A percentile compares a stretch with the other conserved stretches of the same genome.
phyloP scores from a whole-genome alignment of 1,284 basidiomycete species.

The Marasmius sp. region DNA sequence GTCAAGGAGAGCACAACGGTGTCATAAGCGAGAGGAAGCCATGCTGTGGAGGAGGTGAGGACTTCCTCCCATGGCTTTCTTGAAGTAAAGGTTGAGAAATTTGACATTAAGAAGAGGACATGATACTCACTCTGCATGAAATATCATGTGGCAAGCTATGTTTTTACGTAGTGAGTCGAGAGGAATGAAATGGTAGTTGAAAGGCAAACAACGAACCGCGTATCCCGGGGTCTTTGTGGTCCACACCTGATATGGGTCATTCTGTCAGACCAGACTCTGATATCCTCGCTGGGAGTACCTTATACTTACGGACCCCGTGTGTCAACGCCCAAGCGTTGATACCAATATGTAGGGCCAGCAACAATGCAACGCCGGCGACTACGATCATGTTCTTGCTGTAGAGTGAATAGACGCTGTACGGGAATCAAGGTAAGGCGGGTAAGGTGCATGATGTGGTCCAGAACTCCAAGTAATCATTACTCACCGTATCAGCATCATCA shows the following conservation, averaged over 20 bases:
- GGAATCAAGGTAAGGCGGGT: neutral
- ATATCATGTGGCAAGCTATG: neutral
- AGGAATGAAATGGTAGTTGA: neutral
- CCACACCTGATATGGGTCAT: neutral
- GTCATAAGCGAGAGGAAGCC: constrained; percentile 47
- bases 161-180: neutral
- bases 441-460: constrained; percentile 6
- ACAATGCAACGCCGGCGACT: constrained; percentile 21
- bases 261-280: neutral
- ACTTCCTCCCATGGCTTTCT: constrained; percentile 1
- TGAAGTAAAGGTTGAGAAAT: neutral
- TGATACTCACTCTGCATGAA: neutral
- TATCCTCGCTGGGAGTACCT: neutral
- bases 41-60: constrained; percentile 41
- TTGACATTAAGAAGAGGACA: neutral
- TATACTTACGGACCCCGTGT: constrained; percentile 20
- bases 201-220: neutral
- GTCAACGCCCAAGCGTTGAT: constrained; percentile 41
- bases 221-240: neutral
- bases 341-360: constrained; percentile 32
- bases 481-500: constrained; percentile 50
- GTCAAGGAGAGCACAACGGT: constrained; percentile 39
- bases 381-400: constrained; percentile 17
- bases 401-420: constrained; percentile 32
- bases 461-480: neutral